Base-by-base conservation (phyloP, 2,329 filamentous ascomycete species). In the Epichloe coenophiala region DNA sequence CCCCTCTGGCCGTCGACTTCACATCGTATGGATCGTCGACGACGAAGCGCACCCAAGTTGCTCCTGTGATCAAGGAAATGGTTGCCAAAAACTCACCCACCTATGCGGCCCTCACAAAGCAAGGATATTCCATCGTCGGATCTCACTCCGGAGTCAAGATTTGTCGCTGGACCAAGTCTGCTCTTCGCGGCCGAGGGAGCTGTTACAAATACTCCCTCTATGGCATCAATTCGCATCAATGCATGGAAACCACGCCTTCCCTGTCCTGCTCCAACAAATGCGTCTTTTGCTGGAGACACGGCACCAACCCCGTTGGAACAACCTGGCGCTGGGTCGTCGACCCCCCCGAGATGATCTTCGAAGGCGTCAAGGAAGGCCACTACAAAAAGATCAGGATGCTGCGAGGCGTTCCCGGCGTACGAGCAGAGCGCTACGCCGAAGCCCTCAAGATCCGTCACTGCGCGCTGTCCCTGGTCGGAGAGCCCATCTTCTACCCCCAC, bases 161-260 rank as follows among this genome's bases (percentile, higher is more conserved):
- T 60, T 98, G 91, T 64, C 87, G 93, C 35, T 98, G 91, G 91
- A 97, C 93, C 9, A 98, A 98, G 69, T 96, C 90, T 1, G 91
- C 91, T 9, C 81, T 97, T 1, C 86, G 91, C 39, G 91, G 91
- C 12, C 84, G 91, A 40, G 93, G 91, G 4, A 95, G 88, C 23
- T 98, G 91, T 72, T 98, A 98, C 76, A 97, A 98, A 63, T 96
- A 82, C 68, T 95, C 88, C 0, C 95, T 98, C 67, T 98, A 98
- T 67, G 91, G 91, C 46, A 98, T 98, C 66, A 81, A 86, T 57
- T 96, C 90, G 0, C 93, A 98, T 63, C 84, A 95, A 54, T 98
- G 91, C 68, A 98, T 98, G 93, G 91, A 98, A 69, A 91, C 91
- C 2, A 97, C 91, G 0, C 91, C 23, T 0, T 95, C 90, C 0